A percentile compares a stretch with the other conserved stretches of the same genome.
Evolutionary conservation across 2,329 filamentous ascomycete genomes (phyloP).

Genomic region (Aspergillus fructus): DNA sequence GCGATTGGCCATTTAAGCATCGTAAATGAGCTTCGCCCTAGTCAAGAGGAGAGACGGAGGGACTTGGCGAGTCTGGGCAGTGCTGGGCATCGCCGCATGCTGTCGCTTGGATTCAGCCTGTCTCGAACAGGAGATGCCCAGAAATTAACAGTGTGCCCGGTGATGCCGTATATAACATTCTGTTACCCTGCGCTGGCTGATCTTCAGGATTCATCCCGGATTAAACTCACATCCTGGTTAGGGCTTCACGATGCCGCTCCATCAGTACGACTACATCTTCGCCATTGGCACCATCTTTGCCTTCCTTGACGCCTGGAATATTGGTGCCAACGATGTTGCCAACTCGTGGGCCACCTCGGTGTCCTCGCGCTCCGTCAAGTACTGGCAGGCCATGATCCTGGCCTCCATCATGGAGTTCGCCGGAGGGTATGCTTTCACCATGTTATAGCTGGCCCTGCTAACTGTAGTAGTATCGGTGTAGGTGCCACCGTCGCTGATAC

Average conservation of each 20-base stretch:
- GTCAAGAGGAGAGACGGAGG: background rate
- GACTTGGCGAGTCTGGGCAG: background rate
- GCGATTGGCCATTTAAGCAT: background rate
- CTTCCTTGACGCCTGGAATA: conserved; percentile 22
- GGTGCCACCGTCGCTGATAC: conserved; percentile 19
- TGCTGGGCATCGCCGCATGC: background rate
- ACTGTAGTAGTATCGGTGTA: conserved; percentile 14
- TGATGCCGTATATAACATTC: conserved; percentile 8
- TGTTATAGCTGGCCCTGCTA: too few species aligned
- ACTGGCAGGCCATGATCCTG: conserved; percentile 21
- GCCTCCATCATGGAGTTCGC: conserved; percentile 19
- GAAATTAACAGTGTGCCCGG: background rate
- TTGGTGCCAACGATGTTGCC: conserved; percentile 22
- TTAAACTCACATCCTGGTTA: background rate
- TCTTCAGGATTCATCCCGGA: background rate
- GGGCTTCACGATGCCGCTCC: conserved; percentile 8
- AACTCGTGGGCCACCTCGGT: conserved; percentile 22
- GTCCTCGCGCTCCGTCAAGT: conserved; percentile 19
- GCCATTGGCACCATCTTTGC: conserved; percentile 22
- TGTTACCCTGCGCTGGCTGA: background rate
- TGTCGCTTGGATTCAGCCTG: background rate
- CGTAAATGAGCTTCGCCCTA: conserved; percentile 2
- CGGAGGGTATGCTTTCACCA: conserved; percentile 10
- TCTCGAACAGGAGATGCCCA: background rate
- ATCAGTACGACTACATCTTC: conserved; percentile 21